phyloP scores from a whole-genome alignment of 2,329 filamentous ascomycete species.

The Exserohilum turcica region DNA sequence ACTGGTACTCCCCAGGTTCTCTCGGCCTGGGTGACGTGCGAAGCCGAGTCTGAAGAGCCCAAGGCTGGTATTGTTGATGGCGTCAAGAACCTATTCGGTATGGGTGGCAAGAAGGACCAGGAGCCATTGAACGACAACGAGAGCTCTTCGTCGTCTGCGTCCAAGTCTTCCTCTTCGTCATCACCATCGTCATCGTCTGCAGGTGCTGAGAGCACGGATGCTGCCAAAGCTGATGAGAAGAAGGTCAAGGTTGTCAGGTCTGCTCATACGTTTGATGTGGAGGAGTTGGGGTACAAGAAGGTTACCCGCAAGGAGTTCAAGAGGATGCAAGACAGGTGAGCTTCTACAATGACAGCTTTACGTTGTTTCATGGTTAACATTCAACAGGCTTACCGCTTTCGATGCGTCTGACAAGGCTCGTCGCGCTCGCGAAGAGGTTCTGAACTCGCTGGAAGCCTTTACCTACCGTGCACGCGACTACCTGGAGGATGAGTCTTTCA shows the following conservation, averaged over 20 bases:
- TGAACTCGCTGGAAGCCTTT: slow-evolving; percentile 92
- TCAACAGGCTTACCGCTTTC: slow-evolving; percentile 75
- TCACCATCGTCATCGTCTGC: slow-evolving; percentile 53
- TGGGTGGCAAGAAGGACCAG: slow-evolving; percentile 89
- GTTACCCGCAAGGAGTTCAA: slow-evolving; percentile 65
- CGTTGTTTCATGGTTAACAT: slow-evolving; percentile 17
- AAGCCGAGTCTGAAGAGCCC: slow-evolving; percentile 71
- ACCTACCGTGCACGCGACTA: slow-evolving; percentile 89
- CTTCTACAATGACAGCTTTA: not conserved
- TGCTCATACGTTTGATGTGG: slow-evolving; percentile 55
- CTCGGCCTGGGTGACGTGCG: slow-evolving; percentile 81
- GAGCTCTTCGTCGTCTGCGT: slow-evolving; percentile 49
- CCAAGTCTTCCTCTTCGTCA: slow-evolving; percentile 50
- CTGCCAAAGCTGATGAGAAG: slow-evolving; percentile 53
- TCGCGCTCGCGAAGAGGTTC: slow-evolving; percentile 76
- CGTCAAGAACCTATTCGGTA: slow-evolving; percentile 94
- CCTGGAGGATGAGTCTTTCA: slow-evolving; percentile 76
- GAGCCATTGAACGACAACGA: slow-evolving; percentile 64
- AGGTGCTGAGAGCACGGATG: slow-evolving; percentile 54
- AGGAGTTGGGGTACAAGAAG: slow-evolving; percentile 57
- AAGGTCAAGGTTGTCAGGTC: slow-evolving; percentile 60
- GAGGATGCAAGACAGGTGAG: slow-evolving; percentile 63
- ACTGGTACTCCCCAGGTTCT: slow-evolving; percentile 81
- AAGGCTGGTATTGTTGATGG: slow-evolving; percentile 87
- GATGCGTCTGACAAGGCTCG: slow-evolving; percentile 82